phyloP scores from a whole-genome alignment of 148 eudicot species.

The Dysphania ambrosioides region DNA sequence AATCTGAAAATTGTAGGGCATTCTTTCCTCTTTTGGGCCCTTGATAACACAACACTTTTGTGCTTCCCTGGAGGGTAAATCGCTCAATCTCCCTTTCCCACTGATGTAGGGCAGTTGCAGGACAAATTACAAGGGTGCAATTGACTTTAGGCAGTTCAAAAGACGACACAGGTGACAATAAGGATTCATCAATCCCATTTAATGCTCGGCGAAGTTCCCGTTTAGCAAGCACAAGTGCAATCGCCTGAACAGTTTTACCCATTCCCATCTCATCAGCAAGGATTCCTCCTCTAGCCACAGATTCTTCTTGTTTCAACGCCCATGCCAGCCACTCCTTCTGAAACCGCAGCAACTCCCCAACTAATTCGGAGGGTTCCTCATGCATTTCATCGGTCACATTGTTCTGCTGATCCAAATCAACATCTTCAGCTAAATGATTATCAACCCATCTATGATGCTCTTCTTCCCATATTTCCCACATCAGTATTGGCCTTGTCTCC shows the following conservation, averaged over 20 bases:
- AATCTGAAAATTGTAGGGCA: constrained; percentile 46
- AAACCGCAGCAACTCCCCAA: constrained; percentile 69
- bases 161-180: constrained; percentile 36
- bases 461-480: constrained; percentile 84
- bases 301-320: constrained; percentile 89
- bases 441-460: constrained; percentile 66
- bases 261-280: constrained; percentile 99
- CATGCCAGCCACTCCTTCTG: constrained; percentile 97
- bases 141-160: constrained; percentile 40
- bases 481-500: constrained; percentile 32
- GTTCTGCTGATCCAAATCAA: constrained; percentile 47
- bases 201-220: constrained; percentile 41
- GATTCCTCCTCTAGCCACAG: constrained; percentile 71
- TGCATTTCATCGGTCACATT: constrained; percentile 46
- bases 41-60: constrained; percentile 71
- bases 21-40: constrained; percentile 70
- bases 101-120: constrained; percentile 70
- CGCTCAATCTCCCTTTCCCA: constrained; percentile 80
- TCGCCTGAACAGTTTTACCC: constrained; percentile 95
- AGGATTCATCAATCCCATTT: constrained; percentile 27
- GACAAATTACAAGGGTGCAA: constrained; percentile 88
- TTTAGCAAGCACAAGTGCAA: constrained; percentile 91
- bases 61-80: constrained; percentile 75
- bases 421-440: constrained; percentile 33
- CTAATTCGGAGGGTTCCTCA: constrained; percentile 62